phyloP scores from a whole-genome alignment of 148 eudicot species.

The Camellia granthamiana region DNA sequence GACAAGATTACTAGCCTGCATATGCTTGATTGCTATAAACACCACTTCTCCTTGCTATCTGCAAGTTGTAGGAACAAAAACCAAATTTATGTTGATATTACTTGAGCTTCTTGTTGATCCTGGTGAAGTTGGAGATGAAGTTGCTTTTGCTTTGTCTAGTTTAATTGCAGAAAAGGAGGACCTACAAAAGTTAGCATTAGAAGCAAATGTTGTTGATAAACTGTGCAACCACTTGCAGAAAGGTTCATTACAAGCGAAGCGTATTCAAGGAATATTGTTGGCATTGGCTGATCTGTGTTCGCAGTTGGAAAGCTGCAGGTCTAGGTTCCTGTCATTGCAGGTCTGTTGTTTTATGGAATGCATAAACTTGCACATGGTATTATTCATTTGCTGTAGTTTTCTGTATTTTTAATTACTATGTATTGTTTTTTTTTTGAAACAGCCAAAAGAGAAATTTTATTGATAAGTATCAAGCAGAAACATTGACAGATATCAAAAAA shows the following conservation, averaged over 20 bases:
- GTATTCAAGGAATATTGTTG: conserved; percentile 68
- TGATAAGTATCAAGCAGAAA: no score
- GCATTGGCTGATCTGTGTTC: conserved; percentile 84
- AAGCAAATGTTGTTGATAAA: conserved; percentile 59
- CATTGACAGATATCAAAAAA: no score
- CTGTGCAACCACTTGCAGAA: conserved; percentile 55
- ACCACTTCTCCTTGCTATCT: conserved; percentile 55
- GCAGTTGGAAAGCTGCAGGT: conserved; percentile 84
- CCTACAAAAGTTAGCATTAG: conserved; percentile 78
- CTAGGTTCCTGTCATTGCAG: conserved; percentile 62
- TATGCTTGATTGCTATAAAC: conserved; percentile 71
- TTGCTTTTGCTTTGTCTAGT: conserved; percentile 74
- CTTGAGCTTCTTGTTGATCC: conserved; percentile 92
- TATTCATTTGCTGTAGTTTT: neutral
- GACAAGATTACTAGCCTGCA: conserved; percentile 80
- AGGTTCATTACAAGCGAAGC: conserved; percentile 51
- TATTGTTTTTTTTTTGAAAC: no score
- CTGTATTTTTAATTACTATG: neutral
- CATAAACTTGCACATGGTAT: neutral
- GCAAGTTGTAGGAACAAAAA: conserved; percentile 57
- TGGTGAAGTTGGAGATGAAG: conserved; percentile 97
- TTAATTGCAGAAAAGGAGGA: conserved; percentile 67
- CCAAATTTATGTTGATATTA: conserved; percentile 53
- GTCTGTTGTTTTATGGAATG: conserved; percentile 43
- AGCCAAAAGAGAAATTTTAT: no score